These are phyloP conservation scores for Tulasnella sp. DNA, from an alignment of 768 basidiomycete species.

Conservation along the genomic window DNA sequence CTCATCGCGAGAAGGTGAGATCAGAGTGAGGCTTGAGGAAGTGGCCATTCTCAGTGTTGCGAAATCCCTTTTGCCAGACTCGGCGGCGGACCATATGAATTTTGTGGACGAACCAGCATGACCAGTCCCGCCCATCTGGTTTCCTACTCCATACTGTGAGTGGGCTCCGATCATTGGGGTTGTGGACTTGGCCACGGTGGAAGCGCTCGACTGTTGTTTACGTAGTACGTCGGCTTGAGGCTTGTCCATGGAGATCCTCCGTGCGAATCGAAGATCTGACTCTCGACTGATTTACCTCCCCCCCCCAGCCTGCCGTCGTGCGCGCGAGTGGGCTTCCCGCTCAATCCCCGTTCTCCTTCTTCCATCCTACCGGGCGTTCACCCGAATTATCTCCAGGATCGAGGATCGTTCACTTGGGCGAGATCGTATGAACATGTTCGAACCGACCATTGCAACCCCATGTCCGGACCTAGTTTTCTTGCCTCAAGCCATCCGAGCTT, in stretches of 20 bases:
- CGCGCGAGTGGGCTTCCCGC: background rate
- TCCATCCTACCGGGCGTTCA: background rate
- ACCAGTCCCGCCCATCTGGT: background rate
- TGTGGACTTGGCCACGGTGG: background rate
- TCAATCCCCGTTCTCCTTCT: background rate
- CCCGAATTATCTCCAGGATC: too few species aligned
- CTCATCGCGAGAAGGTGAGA: too few species aligned
- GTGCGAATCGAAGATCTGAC: background rate
- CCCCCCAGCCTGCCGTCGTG: background rate
- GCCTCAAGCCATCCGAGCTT: too few species aligned
- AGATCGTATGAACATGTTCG: too few species aligned
- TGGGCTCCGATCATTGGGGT: background rate
- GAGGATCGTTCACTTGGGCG: too few species aligned
- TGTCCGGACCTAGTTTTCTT: too few species aligned
- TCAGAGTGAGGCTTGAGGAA: too few species aligned
- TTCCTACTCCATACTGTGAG: background rate
- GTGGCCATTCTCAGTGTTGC: too few species aligned
- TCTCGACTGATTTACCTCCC: background rate
- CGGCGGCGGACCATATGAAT: background rate
- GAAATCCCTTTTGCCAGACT: too few species aligned
- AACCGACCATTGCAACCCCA: too few species aligned
- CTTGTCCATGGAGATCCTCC: too few species aligned
- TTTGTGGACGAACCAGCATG: background rate
- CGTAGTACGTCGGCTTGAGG: background rate
- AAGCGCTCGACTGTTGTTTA: background rate